Base-by-base conservation (phyloP, 2,329 filamentous ascomycete genomes). In the Rutstroemia sp. region DNA sequence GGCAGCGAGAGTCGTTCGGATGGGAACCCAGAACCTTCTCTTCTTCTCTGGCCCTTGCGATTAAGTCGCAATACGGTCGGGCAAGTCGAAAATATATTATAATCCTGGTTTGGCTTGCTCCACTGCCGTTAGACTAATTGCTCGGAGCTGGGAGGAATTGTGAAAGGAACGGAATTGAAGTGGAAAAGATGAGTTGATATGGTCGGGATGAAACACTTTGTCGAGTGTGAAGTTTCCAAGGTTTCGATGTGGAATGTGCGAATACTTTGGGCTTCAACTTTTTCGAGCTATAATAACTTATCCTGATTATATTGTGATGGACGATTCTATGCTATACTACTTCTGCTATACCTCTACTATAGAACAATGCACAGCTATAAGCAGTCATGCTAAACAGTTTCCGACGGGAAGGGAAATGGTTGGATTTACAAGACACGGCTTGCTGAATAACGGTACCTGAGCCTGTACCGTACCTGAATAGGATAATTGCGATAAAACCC, bases 61-160 rank as follows among this genome's bases (percentile, higher is more conserved):
- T 21, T 45, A 38, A 42, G 36, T 51, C 49, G 21, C 39, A 42
- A 17, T n/a, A 17, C 50, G 27, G 27, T 25, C 16, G 8, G 27
- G 27, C 8, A 30, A 30, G 10, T 30, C 27, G 48, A 17, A 25
- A 52, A 30, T 38, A 23, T 23, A 47, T 25, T 36, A 34, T 25
- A 53, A 53, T 25, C 51, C 51, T 48, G 36, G 51, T 48, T 48
- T 30, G 27, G 27, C 10, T 10, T 25, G 51, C 34, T 53, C 51
- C 51, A 53, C 51, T 25, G 51, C 25, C 50, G 27, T 34, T 27
- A 36, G 44, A 25, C 27, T 40, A 27, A 25, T 27, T 30, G 25
- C 10, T n/a, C 30, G 36, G 27, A 27, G 51, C 17, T 17, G 17
- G 17, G 25, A 8, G 17, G 5, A 36, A 23, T 9, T 30, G 27